phyloP scores from a whole-genome alignment of 495 filamentous ascomycete genomes.

The Staphylotrichum tortipilum region DNA sequence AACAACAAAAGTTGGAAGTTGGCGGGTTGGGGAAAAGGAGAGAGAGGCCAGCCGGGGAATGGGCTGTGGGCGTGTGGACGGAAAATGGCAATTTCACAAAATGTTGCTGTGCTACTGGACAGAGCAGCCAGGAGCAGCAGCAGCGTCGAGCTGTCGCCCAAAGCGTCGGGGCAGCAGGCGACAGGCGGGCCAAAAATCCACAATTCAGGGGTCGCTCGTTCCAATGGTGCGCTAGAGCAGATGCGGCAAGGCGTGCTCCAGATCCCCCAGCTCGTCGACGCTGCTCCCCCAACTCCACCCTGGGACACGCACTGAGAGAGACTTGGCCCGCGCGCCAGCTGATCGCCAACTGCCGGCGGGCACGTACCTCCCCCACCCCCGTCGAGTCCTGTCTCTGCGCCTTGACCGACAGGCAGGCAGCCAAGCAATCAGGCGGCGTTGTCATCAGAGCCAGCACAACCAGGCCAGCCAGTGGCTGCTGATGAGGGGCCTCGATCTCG shows the following conservation, averaged over 20 bases:
- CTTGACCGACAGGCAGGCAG: too few species aligned
- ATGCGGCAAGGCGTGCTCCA: constrained; percentile 7
- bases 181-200: too few species aligned
- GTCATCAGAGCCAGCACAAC: too few species aligned
- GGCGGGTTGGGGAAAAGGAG: constrained; percentile 27
- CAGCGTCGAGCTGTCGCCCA: constrained; percentile 11
- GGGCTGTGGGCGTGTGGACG: constrained; percentile 18
- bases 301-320: background rate
- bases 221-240: constrained; percentile 11
- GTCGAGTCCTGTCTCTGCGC: too few species aligned
- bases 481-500: too few species aligned
- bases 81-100: constrained; percentile 36
- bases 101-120: constrained; percentile 25
- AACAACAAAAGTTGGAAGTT: too few species aligned
- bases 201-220: constrained; percentile 22
- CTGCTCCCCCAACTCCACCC: background rate
- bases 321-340: background rate
- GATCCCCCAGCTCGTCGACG: constrained; percentile 11
- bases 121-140: constrained; percentile 20
- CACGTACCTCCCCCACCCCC: too few species aligned
- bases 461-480: constrained; percentile 7
- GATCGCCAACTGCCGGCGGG: background rate
- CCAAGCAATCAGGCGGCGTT: too few species aligned
- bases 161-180: constrained; percentile 12
- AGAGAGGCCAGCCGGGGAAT: constrained; percentile 25